Evolutionary conservation across 768 basidiomycete genomes (phyloP), one percentile per base, ranked within the genome.

Genomic region (Pisolithus microcarpus): DNA sequence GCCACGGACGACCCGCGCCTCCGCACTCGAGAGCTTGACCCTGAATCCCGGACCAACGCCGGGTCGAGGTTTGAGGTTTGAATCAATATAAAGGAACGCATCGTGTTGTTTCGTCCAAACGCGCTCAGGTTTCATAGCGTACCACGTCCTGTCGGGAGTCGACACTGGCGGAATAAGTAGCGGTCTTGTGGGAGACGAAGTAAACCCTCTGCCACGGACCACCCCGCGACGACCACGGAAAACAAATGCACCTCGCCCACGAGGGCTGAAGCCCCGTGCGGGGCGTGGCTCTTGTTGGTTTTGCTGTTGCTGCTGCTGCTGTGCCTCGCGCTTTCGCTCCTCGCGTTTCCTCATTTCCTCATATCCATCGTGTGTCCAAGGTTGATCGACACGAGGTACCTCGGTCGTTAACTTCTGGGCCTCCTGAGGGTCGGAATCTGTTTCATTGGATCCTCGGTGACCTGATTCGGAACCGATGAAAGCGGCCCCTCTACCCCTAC

Each of bases 341-440:
- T 91, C 89, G 58, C 77, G 78, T 49, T 75, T 75, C 68, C 81
- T 88, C 79, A 91, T 79, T 70, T 94, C 88, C 65, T 91, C 89
- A 56, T 84, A 94, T 2, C 90, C 89, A 61, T 91, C 89, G 61
- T 93, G 91, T 0, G 77, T 82, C 91, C 91, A 92, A 3, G 79
- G 65, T 36, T 74, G 78, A 54, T 90, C 86, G 39, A 85, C 76
- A 11, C 80, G 81, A 4, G 82, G 80, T 5, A 79, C 56, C 23
- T 75, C 71, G 34, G 50, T 21, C 46, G 56, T 42, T 1, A 46
- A 39, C 21, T 43, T 61, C 34, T 62, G 63, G 21, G 51, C 53
- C 13, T 59, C 60, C 42, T 61, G 59, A 16, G 55, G 46, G 18
- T 50, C 47, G 37, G 51, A n/a, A 23, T 47, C 56, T 30, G 57